Evolutionary conservation across 306 rosid species (phyloP).

Genomic region (apple (Malus domestica)): ASM211411v1 NC_041805.1:7001501-7002000

Average conservation of each 20-base stretch:
- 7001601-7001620: slow-evolving; percentile 82
- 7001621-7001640: slow-evolving; percentile 55
- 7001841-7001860: not conserved
- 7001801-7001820: not conserved
- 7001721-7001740: not conserved
- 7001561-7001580: slow-evolving; percentile 65
- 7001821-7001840: not conserved
- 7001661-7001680: slow-evolving; percentile 1
- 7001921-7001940: not conserved
- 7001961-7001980: not conserved
- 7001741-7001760: not conserved
- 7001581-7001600: slow-evolving; percentile 67
- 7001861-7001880: not conserved
- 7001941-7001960: not conserved
- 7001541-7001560: slow-evolving; percentile 86
- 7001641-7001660: slow-evolving; percentile 44
- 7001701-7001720: not conserved
- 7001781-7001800: not conserved
- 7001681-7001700: not conserved
- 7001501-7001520: slow-evolving; percentile 79
- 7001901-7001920: not conserved
- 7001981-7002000: not conserved
- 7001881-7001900: not conserved
- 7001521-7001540: slow-evolving; percentile 82
- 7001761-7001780: not conserved